Base-by-base conservation (phyloP, 202 grass and related monocot species). In the Setaria viridis region DNA sequence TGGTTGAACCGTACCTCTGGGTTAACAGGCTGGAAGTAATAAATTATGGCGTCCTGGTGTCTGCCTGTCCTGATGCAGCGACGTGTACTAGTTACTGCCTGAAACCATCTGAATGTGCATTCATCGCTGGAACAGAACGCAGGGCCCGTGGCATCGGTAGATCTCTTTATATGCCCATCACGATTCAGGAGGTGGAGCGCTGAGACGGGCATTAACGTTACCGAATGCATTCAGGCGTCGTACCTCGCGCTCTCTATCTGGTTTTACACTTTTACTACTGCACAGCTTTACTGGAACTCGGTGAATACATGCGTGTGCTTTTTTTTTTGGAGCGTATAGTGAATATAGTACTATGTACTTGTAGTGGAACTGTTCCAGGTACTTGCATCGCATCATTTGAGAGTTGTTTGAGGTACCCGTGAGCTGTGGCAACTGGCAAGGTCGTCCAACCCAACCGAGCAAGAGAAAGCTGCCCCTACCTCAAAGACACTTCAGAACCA, bases 41-140 rank as follows among this genome's bases (percentile, higher is more conserved):
- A 71, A 47, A 71, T 15, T 47, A 12, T 4, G n/a, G 6, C n/a
- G 43, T 15, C 2, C 11, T 70, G 67, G 19, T 45, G n/a, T 14
- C 11, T 71, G 42, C n/a, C 11, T 29, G 42, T 41, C 39, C 39
- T 41, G 39, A 71, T 63, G 60, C 60, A 63, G 25, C 11, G 67
- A 39, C 39, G 37, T n/a, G 66, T 6, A 45, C 16, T 41, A 12
- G 25, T 0, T 29, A 46, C 6, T 11, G 11, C 16, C 68, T 48
- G 68, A 50, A 71, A 72, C 43, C 5, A 72, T 48, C n/a, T 72
- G 69, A 72, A 72, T 49, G 43, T 3, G 69, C 69, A 49, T 48
- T 48, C 43, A 71, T 71, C 39, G 43, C n/a, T 48, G n/a, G 47
- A 71, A 48, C 68, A 48, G 68, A 30, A 7, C 19, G 21, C n/a